Conservation (phyloP, 164 flowering plant genomes). For the Berberis thunbergii region DNA sequence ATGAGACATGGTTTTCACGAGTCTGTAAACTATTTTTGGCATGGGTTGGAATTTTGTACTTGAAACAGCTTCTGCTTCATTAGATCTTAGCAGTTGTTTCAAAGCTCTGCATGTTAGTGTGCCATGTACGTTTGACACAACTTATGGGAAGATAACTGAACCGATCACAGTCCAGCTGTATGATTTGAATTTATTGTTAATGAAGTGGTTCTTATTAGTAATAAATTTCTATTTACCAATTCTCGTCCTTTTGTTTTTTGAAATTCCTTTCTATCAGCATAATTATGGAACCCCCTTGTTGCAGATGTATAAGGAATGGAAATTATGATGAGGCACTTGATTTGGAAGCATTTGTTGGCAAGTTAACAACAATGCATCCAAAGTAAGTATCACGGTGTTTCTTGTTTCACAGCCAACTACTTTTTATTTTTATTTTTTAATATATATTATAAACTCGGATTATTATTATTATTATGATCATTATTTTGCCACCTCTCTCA, state of each 20-base stretch:
- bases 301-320: conserved; percentile 94
- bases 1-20: too few relatives aligned
- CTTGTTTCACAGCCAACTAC: not conserved
- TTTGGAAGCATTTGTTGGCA: conserved; percentile 84
- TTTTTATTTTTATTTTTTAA: not conserved
- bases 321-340: conserved; percentile 98
- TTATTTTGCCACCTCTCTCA: not conserved
- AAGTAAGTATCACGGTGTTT: too few relatives aligned
- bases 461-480: conserved; percentile 1
- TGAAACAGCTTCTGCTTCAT: too few relatives aligned
- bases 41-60: too few relatives aligned
- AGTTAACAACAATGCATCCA: conserved; percentile 87
- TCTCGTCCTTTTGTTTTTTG: not conserved
- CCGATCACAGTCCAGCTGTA: not conserved
- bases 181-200: not conserved
- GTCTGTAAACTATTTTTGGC: too few relatives aligned
- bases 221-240: not conserved
- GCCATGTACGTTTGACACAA: not conserved
- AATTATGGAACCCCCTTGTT: conserved; percentile 4
- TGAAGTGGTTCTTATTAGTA: not conserved
- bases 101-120: too few relatives aligned
- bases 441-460: not conserved
- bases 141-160: not conserved
- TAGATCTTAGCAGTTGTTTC: too few relatives aligned
- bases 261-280: not conserved